Percentiles rank a stretch among this genome's conserved stretches.
Conservation (phyloP, 257 asterid species). For the Solanum pinnatisectum region DNA sequence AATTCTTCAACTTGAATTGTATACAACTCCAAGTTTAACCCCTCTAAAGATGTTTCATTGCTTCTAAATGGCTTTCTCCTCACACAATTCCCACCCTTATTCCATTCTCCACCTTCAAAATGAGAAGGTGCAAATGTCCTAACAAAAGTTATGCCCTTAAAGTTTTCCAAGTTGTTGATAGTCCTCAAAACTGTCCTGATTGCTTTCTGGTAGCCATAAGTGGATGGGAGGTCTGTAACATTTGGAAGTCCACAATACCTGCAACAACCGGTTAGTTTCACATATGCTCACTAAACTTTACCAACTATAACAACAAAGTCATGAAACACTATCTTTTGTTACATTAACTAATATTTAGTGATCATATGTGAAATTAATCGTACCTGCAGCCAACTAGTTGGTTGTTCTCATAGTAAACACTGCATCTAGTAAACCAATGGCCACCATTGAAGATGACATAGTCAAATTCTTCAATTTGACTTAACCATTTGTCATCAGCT, state of each 20-base stretch:
- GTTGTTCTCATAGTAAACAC: constrained; percentile 7
- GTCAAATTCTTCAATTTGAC: constrained; percentile 8
- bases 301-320: background rate
- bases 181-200: constrained; percentile 3
- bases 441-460: constrained; percentile 14
- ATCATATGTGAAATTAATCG: background rate
- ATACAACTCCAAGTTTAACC: constrained; percentile 3
- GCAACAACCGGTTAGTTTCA: background rate
- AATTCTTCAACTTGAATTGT: constrained; percentile 10
- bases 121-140: constrained; percentile 12
- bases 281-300: background rate
- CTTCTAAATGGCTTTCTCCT: constrained; percentile 11
- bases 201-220: constrained; percentile 8
- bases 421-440: constrained; percentile 15
- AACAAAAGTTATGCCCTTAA: constrained; percentile 5
- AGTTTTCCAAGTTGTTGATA: constrained; percentile 1
- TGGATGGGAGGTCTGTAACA: background rate
- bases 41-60: constrained; percentile 7
- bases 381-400: constrained; percentile 8
- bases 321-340: background rate
- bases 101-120: constrained; percentile 18
- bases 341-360: background rate
- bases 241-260: constrained; percentile 1
- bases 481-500: constrained; percentile 11
- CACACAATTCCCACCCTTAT: constrained; percentile 9